A percentile compares a stretch with the other conserved stretches of the same genome.
These are phyloP conservation scores for Phytophthora hibernalis DNA, from an alignment of 352 stramenopile genomes.

Conservation along the genomic window DNA sequence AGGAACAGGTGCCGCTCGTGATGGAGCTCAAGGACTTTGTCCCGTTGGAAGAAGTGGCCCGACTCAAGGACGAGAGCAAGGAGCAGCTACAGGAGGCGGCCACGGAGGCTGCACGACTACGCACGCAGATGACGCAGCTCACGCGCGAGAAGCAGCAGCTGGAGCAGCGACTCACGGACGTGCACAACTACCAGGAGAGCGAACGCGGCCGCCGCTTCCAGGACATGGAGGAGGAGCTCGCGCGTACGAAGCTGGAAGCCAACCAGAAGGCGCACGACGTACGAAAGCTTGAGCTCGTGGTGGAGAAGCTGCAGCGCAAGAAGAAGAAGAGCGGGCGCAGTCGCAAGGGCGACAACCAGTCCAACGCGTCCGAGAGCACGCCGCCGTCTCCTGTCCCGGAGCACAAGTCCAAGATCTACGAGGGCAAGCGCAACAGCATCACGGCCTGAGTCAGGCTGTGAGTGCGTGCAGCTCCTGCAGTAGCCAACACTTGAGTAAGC, in stretches of 20 bases:
- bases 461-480: constrained; percentile 1
- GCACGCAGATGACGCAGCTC: constrained; percentile 41
- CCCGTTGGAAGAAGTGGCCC: constrained; percentile 56
- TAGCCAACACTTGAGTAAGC: constrained; percentile 8
- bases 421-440: constrained; percentile 27
- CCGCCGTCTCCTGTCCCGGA: constrained; percentile 30
- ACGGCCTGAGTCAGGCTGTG: constrained; percentile 1
- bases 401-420: constrained; percentile 24
- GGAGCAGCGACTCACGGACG: constrained; percentile 69
- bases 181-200: constrained; percentile 77
- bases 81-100: constrained; percentile 45
- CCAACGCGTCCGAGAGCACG: constrained; percentile 32
- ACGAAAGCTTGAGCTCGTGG: constrained; percentile 50
- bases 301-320: constrained; percentile 50
- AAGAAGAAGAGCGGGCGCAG: constrained; percentile 46
- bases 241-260: constrained; percentile 57
- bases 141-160: constrained; percentile 66
- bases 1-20: constrained; percentile 47
- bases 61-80: constrained; percentile 55
- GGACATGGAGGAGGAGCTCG: constrained; percentile 70
- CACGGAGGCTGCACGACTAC: constrained; percentile 38
- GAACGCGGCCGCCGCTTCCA: constrained; percentile 65
- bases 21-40: constrained; percentile 81
- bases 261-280: constrained; percentile 59
- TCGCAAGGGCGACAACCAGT: constrained; percentile 39